phyloP scores from a whole-genome alignment of 257 asterid genomes.

The Thymus mandschuricus region DNA sequence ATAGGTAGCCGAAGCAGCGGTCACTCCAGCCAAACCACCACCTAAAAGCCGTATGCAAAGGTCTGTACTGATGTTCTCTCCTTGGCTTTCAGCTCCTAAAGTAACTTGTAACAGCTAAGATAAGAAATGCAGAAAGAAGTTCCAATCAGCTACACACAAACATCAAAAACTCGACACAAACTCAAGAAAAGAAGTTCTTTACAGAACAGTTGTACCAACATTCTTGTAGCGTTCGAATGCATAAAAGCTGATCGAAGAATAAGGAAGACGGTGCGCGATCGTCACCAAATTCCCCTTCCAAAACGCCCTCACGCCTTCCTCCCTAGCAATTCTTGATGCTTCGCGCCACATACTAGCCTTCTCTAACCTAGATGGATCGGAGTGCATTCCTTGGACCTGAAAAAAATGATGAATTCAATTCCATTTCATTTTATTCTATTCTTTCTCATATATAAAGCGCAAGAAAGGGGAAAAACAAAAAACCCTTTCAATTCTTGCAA shows the following conservation, averaged over 20 bases:
- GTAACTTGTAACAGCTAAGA: conserved; percentile 55
- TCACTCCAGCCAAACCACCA: conserved; percentile 89
- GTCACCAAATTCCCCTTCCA: conserved; percentile 96
- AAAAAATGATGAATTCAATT: conserved; percentile 10
- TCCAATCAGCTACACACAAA: conserved; percentile 21
- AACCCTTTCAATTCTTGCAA: neutral
- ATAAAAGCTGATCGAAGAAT: conserved; percentile 82
- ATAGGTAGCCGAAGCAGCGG: conserved; percentile 84
- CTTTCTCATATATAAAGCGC: neutral
- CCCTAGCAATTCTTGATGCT: conserved; percentile 63
- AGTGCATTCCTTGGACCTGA: conserved; percentile 82
- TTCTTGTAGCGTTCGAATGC: conserved; percentile 85
- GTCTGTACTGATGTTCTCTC: conserved; percentile 64
- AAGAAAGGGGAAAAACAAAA: neutral
- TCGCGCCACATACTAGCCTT: conserved; percentile 77
- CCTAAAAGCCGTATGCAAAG: conserved; percentile 72
- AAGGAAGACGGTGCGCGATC: conserved; percentile 80
- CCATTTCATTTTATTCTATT: neutral
- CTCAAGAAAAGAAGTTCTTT: conserved; percentile 22
- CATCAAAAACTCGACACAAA: neutral
- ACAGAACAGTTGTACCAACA: conserved; percentile 73
- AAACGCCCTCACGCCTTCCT: conserved; percentile 82
- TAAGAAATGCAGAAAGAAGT: conserved; percentile 5
- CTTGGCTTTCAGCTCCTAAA: conserved; percentile 60
- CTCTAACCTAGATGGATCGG: conserved; percentile 55